Evolutionary conservation across 73 alveolate genomes (phyloP).

Genomic region (Paramecium sonneborni): DNA sequence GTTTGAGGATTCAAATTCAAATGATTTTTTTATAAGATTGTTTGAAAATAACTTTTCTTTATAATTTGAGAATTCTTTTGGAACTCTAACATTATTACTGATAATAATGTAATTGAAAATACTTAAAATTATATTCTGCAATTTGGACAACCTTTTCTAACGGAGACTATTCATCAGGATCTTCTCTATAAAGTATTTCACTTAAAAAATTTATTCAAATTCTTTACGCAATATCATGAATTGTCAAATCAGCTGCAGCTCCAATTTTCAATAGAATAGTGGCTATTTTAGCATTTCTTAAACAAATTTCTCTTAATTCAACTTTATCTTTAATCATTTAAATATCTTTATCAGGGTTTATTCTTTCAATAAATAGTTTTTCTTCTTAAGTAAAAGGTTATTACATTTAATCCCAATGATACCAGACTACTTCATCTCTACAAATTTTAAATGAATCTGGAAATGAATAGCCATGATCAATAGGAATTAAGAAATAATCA

Average conservation of each 20-base stretch:
- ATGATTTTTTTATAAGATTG: not conserved
- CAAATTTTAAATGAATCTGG: slow-evolving; percentile 95
- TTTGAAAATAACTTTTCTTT: not conserved
- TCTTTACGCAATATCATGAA: slow-evolving; percentile 80
- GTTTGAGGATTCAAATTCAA: slow-evolving; percentile 6
- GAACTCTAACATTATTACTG: not conserved
- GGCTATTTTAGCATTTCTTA: slow-evolving; percentile 92
- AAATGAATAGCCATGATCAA: slow-evolving; percentile 95
- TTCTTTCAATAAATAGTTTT: slow-evolving; percentile 78
- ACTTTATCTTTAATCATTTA: slow-evolving; percentile 79
- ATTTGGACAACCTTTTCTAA: slow-evolving; percentile 27
- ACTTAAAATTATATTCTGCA: slow-evolving; percentile 45
- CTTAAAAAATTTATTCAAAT: not conserved
- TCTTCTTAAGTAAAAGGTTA: slow-evolving; percentile 82
- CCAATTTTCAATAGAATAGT: slow-evolving; percentile 87
- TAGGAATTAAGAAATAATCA: slow-evolving; percentile 89
- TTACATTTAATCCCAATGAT: slow-evolving; percentile 93
- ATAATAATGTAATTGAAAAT: not conserved
- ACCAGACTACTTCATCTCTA: slow-evolving; percentile 95
- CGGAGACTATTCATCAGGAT: slow-evolving; percentile 42
- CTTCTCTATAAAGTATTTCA: slow-evolving; percentile 60
- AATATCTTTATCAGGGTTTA: slow-evolving; percentile 88
- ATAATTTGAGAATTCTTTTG: not conserved
- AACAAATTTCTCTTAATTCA: slow-evolving; percentile 90
- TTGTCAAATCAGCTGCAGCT: slow-evolving; percentile 91